Evolutionary conservation across 2,329 filamentous ascomycete genomes (phyloP).

Genomic region (Xylaria sp.): DNA sequence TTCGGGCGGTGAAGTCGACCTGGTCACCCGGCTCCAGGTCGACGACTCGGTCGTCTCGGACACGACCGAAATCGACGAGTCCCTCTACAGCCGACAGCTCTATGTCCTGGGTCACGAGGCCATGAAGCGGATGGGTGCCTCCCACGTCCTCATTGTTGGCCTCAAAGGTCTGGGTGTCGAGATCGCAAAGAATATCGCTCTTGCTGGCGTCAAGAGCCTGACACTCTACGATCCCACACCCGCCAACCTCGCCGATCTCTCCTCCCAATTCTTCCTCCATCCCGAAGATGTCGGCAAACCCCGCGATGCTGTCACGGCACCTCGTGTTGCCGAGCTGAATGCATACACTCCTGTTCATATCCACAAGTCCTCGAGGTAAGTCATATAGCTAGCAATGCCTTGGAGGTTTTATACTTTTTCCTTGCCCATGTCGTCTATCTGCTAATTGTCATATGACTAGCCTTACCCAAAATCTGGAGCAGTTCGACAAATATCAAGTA

Average conservation of each 20-base stretch:
- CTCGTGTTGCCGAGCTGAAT: conserved; percentile 92
- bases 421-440: neutral
- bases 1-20: conserved; percentile 64
- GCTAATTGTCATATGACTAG: conserved; percentile 56
- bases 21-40: conserved; percentile 73
- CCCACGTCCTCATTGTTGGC: conserved; percentile 91
- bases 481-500: conserved; percentile 91
- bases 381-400: conserved; percentile 9
- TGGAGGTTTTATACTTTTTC: conserved; percentile 2
- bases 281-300: conserved; percentile 91
- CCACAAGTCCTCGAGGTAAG: conserved; percentile 69
- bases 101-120: conserved; percentile 80
- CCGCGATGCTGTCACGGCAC: conserved; percentile 85
- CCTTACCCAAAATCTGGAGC: conserved; percentile 78
- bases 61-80: conserved; percentile 74
- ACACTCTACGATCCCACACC: conserved; percentile 91
- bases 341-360: conserved; percentile 92
- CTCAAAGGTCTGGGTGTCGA: conserved; percentile 95
- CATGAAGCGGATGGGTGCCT: conserved; percentile 99
- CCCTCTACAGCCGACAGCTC: conserved; percentile 78
- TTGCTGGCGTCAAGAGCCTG: conserved; percentile 97
- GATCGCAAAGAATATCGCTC: conserved; percentile 97
- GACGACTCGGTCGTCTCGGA: conserved; percentile 66
- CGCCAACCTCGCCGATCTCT: conserved; percentile 86
- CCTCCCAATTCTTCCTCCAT: conserved; percentile 96